Evolutionary conservation across 192 early-diverging fungal genomes (phyloP).

Genomic region (Linnemannia hyalina): DNA sequence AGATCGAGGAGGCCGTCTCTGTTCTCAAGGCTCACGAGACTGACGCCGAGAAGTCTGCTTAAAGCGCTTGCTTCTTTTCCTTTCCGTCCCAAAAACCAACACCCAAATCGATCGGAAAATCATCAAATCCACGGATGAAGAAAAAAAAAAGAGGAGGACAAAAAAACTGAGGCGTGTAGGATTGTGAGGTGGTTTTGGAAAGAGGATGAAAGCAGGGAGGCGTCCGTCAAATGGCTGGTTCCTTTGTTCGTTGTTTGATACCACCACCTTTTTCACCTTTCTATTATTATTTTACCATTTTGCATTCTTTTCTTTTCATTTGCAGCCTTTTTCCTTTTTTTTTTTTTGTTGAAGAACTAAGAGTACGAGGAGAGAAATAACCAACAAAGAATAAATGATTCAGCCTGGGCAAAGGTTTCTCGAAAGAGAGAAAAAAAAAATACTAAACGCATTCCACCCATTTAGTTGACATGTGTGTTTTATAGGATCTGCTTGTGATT

Average conservation of each 20-base stretch:
- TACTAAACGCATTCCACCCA: not conserved
- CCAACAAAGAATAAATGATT: constrained; percentile 23
- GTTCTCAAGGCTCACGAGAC: constrained; percentile 50
- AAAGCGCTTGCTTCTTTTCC: constrained; percentile 1
- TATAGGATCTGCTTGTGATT: too few relatives aligned
- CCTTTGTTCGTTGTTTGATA: not conserved
- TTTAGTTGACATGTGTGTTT: not conserved
- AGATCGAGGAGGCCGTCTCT: constrained; percentile 53
- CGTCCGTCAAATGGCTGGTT: too few relatives aligned
- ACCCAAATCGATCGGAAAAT: constrained; percentile 8
- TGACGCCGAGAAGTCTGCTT: constrained; percentile 45
- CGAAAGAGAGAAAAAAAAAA: constrained; percentile 26
- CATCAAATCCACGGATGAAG: not conserved
- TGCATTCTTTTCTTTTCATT: not conserved
- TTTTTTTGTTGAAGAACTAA: constrained; percentile 12
- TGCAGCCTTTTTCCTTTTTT: not conserved
- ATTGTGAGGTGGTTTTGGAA: not conserved
- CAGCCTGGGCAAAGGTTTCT: constrained; percentile 23
- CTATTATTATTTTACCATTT: not conserved
- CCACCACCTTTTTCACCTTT: not conserved
- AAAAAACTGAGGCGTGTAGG: not conserved
- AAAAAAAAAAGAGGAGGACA: constrained; percentile 2
- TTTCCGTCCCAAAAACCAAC: not conserved
- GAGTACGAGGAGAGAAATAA: not conserved
- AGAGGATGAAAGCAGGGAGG: not conserved